A percentile compares a stretch with the other conserved stretches of the same genome.
phyloP scores from a whole-genome alignment of 768 basidiomycete species.

The Agaricus blazei region DNA sequence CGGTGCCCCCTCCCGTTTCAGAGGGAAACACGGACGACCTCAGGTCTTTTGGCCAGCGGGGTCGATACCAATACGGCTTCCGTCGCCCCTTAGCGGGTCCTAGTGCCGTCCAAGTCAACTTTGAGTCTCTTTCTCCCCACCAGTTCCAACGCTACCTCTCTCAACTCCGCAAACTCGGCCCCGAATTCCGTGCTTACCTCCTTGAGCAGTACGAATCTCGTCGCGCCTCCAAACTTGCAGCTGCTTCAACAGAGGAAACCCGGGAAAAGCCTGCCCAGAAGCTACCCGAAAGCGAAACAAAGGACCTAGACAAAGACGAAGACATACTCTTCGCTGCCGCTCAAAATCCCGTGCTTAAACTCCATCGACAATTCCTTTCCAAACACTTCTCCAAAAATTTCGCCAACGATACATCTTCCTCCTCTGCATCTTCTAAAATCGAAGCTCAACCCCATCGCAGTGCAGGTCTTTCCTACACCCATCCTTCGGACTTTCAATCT shows the following conservation, averaged over 20 bases:
- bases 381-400: slow-evolving; percentile 20
- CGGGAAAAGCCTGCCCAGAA: background rate
- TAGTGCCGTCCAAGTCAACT: slow-evolving; percentile 33
- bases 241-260: background rate
- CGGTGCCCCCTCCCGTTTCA: background rate
- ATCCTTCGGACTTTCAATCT: slow-evolving; percentile 48
- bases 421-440: slow-evolving; percentile 27
- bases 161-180: slow-evolving; percentile 52
- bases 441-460: slow-evolving; percentile 60
- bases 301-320: slow-evolving; percentile 12
- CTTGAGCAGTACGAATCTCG: slow-evolving; percentile 14
- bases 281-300: background rate
- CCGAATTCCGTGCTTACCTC: slow-evolving; percentile 38
- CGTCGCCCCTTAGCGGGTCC: slow-evolving; percentile 2
- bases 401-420: slow-evolving; percentile 8
- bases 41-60: slow-evolving; percentile 12
- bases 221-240: slow-evolving; percentile 2
- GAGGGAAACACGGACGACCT: background rate
- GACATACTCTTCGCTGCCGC: slow-evolving; percentile 17
- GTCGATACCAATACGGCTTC: slow-evolving; percentile 19
- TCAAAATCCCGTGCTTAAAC: slow-evolving; percentile 13
- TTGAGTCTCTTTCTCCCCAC: slow-evolving; percentile 52
- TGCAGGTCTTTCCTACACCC: slow-evolving; percentile 59
- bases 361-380: slow-evolving; percentile 36
- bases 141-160: slow-evolving; percentile 57